Evolutionary conservation across 2,329 filamentous ascomycete genomes (phyloP), one percentile per base, ranked within the genome.

Genomic region (Pestalotiopsis sp.): DNA sequence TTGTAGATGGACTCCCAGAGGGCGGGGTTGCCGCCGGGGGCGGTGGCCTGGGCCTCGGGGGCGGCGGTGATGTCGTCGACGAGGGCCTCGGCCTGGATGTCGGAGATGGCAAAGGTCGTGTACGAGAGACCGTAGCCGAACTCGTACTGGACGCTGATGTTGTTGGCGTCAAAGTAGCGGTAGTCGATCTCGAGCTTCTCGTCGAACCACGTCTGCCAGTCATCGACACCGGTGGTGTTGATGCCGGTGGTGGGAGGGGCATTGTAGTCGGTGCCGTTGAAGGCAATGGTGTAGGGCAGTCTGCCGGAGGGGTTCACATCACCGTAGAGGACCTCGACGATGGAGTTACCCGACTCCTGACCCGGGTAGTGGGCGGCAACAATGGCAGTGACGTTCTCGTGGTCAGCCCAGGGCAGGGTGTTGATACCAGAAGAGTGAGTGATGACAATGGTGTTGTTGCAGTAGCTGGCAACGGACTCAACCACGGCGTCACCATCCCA

Each of bases 1-100:
- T 84, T 88, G 82, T 90, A 93, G 56, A 93, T 75, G 0, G 90
- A 82, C 71, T 93, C 91, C 81, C 90, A 94, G 1, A 94, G 87
- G 67, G 78, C 86, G 77, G 77, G 84, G 79, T 93, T 90, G 63
- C 90, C 90, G 17, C 92, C 92, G 0, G 90, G 84, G 66, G 52
- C 12, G 84, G 83, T 71, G 86, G 83, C 57, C 59, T 64, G 64
- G 39, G 49, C 64, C 14, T 61, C 56, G 56, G 69, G 41, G 4
- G 49, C 38, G 5, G 66, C 59, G 25, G 66, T 62, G 23, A 64
- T 45, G 23, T 38, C 63, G 5, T 23, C 13, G 20, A 52, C 64
- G 41, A 64, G 39, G 56, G 64, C 17, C 62, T 71, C 66, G 65
- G 58, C 52, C 36, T 45, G 20, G 31, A 71, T 31, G 49, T 68